Evolutionary conservation across 2,329 filamentous ascomycete species (phyloP), one percentile per base, ranked within the genome.

Genomic region (Periconia sp.): DNA sequence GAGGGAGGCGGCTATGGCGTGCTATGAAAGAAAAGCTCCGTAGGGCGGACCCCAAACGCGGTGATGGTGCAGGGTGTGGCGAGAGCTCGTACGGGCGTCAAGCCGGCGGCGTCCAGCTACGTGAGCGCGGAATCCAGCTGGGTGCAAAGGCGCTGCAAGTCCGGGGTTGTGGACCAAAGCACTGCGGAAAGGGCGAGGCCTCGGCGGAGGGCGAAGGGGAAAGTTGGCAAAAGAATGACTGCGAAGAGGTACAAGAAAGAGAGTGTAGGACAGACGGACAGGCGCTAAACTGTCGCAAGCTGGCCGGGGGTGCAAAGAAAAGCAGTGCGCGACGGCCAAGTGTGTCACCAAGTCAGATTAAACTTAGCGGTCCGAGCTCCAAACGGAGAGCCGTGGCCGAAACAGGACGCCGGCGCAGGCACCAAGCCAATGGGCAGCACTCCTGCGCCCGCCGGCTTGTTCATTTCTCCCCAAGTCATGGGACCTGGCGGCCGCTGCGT

Each of bases 281-380:
- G 12, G 17, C 28, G 34, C n/a, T 12, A 18, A 18, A 18, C 31
- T 17, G 18, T 18, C 31, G 31, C 31, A 34, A 6, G 22, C 12
- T 12, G 11, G 34, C n/a, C 9, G n/a, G 28, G n/a, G 28, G 24
- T 12, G 40, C 8, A 17, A 36, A 21, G 29, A 25, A 13, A 30
- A n/a, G n/a, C n/a, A 21, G 12, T 34, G 8, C 5, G 31, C 21
- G 36, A 30, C 12, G 38, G 38, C 38, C 24, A 36, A 42, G 24
- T 13, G 31, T 42, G 33, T 30, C 31, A 36, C 39, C 16, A 36
- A 29, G 23, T 16, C 11, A 7, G 6, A 35, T 5, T 35, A 35
- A 21, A 5, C 16, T 21, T 19, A 12, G 29, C 24, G 17, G 39
- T 21, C 32, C 39, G 32, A 36, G 39, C 31, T 18, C 32, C 22